These are phyloP conservation scores for Talaromyces albobiverticillius DNA, from an alignment of 2,329 filamentous ascomycete species.

Conservation along the genomic window DNA sequence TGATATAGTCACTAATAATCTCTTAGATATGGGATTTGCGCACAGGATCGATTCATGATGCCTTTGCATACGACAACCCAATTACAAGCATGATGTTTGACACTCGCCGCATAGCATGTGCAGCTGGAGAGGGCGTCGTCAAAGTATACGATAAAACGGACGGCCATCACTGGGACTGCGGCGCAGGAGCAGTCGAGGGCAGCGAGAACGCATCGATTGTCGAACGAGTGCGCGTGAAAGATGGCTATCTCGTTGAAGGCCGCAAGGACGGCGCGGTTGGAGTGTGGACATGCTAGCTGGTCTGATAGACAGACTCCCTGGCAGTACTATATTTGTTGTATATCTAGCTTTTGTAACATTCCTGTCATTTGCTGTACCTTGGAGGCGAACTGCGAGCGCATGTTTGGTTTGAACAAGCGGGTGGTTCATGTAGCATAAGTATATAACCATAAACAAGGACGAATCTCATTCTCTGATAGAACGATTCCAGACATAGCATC, in stretches of 20 bases:
- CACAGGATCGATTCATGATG: slow-evolving; percentile 91
- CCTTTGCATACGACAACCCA: slow-evolving; percentile 89
- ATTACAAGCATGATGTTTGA: slow-evolving; percentile 99
- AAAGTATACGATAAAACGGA: slow-evolving; percentile 99
- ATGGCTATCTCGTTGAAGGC: slow-evolving; percentile 91
- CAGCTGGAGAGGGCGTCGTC: slow-evolving; percentile 87
- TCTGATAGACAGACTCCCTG: neutral
- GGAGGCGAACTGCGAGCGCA: slow-evolving; percentile 7
- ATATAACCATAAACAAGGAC: neutral
- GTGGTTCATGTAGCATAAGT: neutral
- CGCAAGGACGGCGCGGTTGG: slow-evolving; percentile 83
- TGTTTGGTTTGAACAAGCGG: neutral
- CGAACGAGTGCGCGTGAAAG: slow-evolving; percentile 83
- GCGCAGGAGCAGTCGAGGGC: slow-evolving; percentile 68
- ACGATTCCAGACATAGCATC: too few species aligned
- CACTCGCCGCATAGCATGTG: slow-evolving; percentile 78
- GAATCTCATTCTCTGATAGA: slow-evolving; percentile 1
- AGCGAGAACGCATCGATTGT: slow-evolving; percentile 67
- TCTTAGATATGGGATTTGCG: slow-evolving; percentile 94
- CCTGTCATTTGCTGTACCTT: neutral
- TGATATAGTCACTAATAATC: slow-evolving; percentile 21
- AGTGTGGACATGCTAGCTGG: slow-evolving; percentile 74
- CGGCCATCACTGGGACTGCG: slow-evolving; percentile 93
- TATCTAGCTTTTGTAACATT: neutral
- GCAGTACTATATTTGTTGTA: neutral